Evolutionary conservation across 495 filamentous ascomycete genomes (phyloP), one percentile per base, ranked within the genome.

Genomic region (Hyphodiscus hymeniophilus): DNA sequence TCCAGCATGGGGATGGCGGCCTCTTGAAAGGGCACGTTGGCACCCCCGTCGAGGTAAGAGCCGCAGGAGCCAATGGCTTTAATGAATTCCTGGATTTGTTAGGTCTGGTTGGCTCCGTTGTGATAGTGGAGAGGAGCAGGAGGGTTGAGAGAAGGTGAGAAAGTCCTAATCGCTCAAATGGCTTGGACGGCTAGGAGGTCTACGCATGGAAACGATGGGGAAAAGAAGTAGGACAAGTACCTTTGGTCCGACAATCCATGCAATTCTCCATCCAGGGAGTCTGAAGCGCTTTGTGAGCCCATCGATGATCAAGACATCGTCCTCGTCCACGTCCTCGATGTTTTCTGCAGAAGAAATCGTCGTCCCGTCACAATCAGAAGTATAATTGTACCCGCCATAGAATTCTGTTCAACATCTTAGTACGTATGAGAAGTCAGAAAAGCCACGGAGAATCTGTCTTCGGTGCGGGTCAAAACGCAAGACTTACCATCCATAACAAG

Each of bases 211-310:
- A n/a, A n/a, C n/a, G n/a, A n/a, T n/a, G n/a, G n/a, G n/a, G n/a
- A n/a, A n/a, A n/a, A n/a, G n/a, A n/a, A n/a, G n/a, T n/a, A n/a
- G n/a, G n/a, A n/a, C n/a, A n/a, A n/a, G n/a, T 48, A 55, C 52
- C 70, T 95, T 95, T 40, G 91, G 91, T 1, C 91, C 91, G 40
- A 97, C 64, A 51, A 97, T 84, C 91, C 91, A 95, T 7, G 90
- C 90, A 39, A 97, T 89, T 53, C 91, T 86, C 90, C 91, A 97
- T 46, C 91, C 91, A 2, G 91, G 91, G 2, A 97, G 79, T 52
- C 91, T 82, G 78, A 97, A 97, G 43, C 89, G 85, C 75, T 97
- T 97, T 48, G 91, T 97, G 15, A 97, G 78, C 34, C 91, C 91
- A 64, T 97, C 91, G 45, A 97, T 90, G 57, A 97, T 82, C 34